phyloP scores from a whole-genome alignment of 2,329 filamentous ascomycete genomes.

The Mycogone perniciosa region DNA sequence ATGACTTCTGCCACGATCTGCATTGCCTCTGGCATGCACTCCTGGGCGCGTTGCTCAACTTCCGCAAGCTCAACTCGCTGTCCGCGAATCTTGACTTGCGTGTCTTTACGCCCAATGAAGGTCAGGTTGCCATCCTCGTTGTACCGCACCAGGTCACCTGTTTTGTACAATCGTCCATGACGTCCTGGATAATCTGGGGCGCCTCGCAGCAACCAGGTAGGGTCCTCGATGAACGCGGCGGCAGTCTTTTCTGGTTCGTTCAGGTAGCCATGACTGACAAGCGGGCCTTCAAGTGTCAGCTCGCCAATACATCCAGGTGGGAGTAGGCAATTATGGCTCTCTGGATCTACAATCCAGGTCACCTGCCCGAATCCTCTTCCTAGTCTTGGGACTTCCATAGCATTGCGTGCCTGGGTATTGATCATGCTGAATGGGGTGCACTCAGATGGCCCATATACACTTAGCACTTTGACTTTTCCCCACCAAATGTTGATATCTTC shows the following conservation, averaged over 20 bases:
- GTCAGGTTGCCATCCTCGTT: neutral
- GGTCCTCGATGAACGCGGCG: neutral
- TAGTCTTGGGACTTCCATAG: too few species aligned
- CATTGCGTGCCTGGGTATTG: too few species aligned
- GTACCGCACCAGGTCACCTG: neutral
- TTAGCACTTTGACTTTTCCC: too few species aligned
- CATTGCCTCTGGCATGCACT: neutral
- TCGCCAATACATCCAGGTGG: neutral
- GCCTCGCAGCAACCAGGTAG: neutral
- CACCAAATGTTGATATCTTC: too few species aligned
- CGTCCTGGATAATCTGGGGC: neutral
- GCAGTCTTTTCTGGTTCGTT: neutral
- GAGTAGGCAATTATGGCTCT: neutral
- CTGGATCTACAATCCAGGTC: neutral
- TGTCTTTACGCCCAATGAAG: conserved; percentile 31
- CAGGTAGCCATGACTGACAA: neutral
- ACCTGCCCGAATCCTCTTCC: neutral
- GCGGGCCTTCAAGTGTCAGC: neutral
- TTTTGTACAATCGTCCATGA: neutral
- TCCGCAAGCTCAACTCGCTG: conserved; percentile 40
- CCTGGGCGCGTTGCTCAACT: conserved; percentile 6
- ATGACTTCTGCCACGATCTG: neutral
- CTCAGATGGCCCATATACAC: too few species aligned
- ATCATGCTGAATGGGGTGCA: too few species aligned
- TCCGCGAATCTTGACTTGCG: conserved; percentile 45